Percentiles rank a stretch among this genome's conserved stretches.
Evolutionary conservation across 495 filamentous ascomycete species (phyloP).

Genomic region (Penicillium herquei): DNA sequence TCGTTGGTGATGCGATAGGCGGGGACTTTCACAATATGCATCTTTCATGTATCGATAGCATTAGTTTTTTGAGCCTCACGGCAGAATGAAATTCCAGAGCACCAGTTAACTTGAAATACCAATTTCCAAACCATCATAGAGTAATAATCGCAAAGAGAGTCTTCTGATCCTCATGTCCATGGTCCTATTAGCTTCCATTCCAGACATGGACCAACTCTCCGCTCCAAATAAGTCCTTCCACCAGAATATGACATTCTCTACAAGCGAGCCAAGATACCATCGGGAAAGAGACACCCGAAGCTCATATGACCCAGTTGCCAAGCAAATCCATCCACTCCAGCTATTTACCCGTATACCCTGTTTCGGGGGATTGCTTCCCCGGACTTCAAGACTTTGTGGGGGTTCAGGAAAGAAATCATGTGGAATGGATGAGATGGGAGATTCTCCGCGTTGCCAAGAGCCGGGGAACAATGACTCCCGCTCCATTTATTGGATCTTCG

Average conservation of each 20-base stretch:
- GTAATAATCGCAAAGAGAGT: too few relatives aligned
- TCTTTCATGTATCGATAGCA: too few relatives aligned
- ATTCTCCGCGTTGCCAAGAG: conserved; percentile 16
- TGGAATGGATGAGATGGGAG: background rate
- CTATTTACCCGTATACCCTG: background rate
- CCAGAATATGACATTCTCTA: too few relatives aligned
- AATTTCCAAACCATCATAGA: too few relatives aligned
- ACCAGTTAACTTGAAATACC: too few relatives aligned
- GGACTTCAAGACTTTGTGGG: conserved; percentile 12
- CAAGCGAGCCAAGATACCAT: conserved; percentile 18
- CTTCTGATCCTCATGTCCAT: too few relatives aligned
- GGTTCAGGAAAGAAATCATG: background rate
- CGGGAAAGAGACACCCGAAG: conserved; percentile 16
- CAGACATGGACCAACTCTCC: too few relatives aligned
- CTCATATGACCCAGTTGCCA: background rate
- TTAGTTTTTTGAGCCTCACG: too few relatives aligned
- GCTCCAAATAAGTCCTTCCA: too few relatives aligned
- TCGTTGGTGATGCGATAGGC: conserved; percentile 5
- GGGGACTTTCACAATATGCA: too few relatives aligned
- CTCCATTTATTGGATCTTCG: conserved; percentile 4
- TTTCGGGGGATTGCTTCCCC: conserved; percentile 22
- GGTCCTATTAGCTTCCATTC: too few relatives aligned
- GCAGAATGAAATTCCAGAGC: too few relatives aligned
- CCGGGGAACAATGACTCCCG: conserved; percentile 1
- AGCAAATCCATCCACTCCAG: background rate